These are phyloP conservation scores for Cystobasidium onofrii DNA, from an alignment of 768 basidiomycete genomes.

Conservation along the genomic window DNA sequence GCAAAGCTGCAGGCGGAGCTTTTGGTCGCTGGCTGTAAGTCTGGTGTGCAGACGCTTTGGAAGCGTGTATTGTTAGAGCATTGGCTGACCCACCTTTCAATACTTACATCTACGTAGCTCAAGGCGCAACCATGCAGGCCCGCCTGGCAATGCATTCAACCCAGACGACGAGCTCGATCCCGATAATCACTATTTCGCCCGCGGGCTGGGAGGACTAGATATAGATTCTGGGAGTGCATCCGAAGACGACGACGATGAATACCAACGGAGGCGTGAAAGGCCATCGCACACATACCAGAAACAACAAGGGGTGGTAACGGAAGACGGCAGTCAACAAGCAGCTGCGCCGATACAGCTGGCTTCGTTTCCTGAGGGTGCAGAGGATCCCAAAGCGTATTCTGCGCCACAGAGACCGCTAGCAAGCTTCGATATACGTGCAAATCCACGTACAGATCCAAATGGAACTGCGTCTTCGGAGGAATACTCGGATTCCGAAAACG, in stretches of 20 bases:
- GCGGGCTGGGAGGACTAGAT: conserved; percentile 13
- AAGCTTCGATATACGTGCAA: conserved; percentile 14
- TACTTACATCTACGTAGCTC: conserved; percentile 7
- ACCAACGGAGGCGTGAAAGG: not conserved
- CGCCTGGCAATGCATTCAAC: not conserved
- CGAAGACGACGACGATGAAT: conserved; percentile 24
- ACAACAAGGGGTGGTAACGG: not conserved
- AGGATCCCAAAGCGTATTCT: not conserved
- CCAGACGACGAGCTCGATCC: conserved; percentile 25
- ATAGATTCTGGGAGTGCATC: conserved; percentile 13
- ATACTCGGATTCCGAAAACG: conserved; percentile 48
- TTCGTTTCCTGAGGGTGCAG: conserved; percentile 4
- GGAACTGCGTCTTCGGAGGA: not conserved
- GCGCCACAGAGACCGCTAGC: conserved; percentile 3
- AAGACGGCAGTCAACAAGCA: not conserved
- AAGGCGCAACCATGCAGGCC: conserved; percentile 9
- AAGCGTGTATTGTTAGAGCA: too few species aligned
- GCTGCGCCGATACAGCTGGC: conserved; percentile 11
- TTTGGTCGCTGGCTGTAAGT: conserved; percentile 30
- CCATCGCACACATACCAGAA: not conserved
- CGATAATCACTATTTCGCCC: conserved; percentile 20
- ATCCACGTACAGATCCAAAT: not conserved
- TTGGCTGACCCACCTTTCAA: too few species aligned
- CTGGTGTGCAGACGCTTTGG: too few species aligned
- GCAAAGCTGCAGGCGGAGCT: conserved; percentile 10